Evolutionary conservation across 1,284 basidiomycete genomes (phyloP).

Genomic region (Cryptococcus wingfieldii): DNA sequence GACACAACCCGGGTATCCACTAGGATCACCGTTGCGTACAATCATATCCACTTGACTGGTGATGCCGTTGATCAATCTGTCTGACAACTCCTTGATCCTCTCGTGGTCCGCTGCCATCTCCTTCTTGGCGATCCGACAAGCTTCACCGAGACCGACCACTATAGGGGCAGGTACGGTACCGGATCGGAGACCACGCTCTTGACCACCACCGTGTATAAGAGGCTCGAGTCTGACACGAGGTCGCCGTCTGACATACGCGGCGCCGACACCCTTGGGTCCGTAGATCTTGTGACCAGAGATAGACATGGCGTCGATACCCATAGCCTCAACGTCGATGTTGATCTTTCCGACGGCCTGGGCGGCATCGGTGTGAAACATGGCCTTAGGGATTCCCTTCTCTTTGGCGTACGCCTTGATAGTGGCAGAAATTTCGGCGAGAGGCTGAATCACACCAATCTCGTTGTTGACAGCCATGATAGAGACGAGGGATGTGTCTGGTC

Average conservation of each 20-base stretch:
- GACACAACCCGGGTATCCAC: constrained; percentile 87
- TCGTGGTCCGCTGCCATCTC: constrained; percentile 91
- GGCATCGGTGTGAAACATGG: constrained; percentile 96
- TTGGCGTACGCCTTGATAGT: constrained; percentile 56
- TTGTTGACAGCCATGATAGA: constrained; percentile 99
- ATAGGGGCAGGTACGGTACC: constrained; percentile 90
- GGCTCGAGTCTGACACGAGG: constrained; percentile 94
- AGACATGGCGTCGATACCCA: constrained; percentile 93
- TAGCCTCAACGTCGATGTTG: constrained; percentile 85
- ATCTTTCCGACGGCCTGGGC: constrained; percentile 95
- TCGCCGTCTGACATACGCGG: constrained; percentile 85
- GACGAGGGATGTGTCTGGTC: constrained; percentile 78
- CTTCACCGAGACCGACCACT: constrained; percentile 91
- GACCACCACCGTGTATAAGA: constrained; percentile 91
- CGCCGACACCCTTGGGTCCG: constrained; percentile 95
- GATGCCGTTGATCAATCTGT: constrained; percentile 78
- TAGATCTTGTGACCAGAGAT: constrained; percentile 98
- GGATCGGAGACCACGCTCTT: constrained; percentile 91
- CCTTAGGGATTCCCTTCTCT: constrained; percentile 67
- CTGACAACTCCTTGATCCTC: constrained; percentile 69
- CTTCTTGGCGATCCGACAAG: constrained; percentile 80
- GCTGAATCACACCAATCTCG: constrained; percentile 98
- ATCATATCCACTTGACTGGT: constrained; percentile 81
- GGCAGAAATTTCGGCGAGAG: constrained; percentile 89
- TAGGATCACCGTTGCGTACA: constrained; percentile 84